Conservation (phyloP, 164 flowering plant species). For the Stephania yunnanensis region DNA sequence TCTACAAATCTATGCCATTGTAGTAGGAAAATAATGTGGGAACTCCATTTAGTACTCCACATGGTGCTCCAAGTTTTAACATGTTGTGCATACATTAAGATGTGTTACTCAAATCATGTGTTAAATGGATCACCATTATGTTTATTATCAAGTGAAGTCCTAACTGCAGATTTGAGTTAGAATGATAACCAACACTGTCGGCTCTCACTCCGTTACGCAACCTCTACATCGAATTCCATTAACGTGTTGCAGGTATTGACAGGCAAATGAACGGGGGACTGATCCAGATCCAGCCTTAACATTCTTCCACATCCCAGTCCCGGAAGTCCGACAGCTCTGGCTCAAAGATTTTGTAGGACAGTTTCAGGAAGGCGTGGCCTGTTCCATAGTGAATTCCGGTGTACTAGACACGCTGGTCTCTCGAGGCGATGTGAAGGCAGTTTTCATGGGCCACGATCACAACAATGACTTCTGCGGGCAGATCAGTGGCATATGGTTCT, state of each 20-base stretch:
- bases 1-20: no score
- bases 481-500: conserved; percentile 66
- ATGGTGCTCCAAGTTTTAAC: no score
- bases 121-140: no score
- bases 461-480: conserved; percentile 85
- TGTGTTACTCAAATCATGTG: no score
- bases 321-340: conserved; percentile 64
- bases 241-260: conserved; percentile 55
- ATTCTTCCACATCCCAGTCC: conserved; percentile 91
- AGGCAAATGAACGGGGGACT: conserved; percentile 31
- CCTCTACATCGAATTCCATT: conserved; percentile 33
- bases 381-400: conserved; percentile 65
- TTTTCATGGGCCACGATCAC: conserved; percentile 88
- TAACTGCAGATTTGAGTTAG: no score
- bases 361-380: conserved; percentile 69
- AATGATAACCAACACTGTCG: no score
- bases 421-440: conserved; percentile 69
- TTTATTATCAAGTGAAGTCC: no score
- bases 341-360: conserved; percentile 38
- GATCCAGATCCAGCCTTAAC: conserved; percentile 39
- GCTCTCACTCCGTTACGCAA: not conserved
- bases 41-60: no score
- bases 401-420: conserved; percentile 55
- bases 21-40: no score
- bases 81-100: no score